phyloP scores from a whole-genome alignment of 768 basidiomycete species.

The Lentinula boryana region DNA sequence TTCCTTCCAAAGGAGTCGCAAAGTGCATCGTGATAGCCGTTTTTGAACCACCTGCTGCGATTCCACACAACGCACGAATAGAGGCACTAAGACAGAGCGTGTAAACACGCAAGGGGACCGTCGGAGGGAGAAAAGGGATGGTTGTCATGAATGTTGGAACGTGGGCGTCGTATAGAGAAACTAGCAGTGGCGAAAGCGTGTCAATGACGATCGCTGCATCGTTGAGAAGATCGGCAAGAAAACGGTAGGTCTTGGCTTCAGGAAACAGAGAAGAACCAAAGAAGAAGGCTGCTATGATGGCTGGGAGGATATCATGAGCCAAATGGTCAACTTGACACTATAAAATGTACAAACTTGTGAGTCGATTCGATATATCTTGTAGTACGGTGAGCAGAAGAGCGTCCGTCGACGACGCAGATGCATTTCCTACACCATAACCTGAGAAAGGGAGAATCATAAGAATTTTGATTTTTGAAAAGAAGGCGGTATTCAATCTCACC shows the following conservation, averaged over 20 bases:
- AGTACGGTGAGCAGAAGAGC: constrained; percentile 61
- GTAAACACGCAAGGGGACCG: constrained; percentile 31
- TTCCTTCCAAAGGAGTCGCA: constrained; percentile 40
- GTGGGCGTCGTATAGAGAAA: not conserved
- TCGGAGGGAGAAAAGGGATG: constrained; percentile 28
- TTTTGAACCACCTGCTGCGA: constrained; percentile 67
- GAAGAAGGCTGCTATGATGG: constrained; percentile 56
- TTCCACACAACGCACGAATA: constrained; percentile 51
- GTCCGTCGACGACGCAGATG: constrained; percentile 58
- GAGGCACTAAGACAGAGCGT: constrained; percentile 55
- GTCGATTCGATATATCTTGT: constrained; percentile 57
- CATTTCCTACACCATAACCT: constrained; percentile 70
- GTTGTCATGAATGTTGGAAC: not conserved
- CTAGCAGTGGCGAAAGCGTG: constrained; percentile 44
- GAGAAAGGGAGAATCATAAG: not conserved
- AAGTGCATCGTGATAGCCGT: constrained; percentile 66
- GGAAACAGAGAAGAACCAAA: constrained; percentile 61
- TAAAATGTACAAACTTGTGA: constrained; percentile 44
- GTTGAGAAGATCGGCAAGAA: constrained; percentile 63
- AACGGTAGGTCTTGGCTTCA: constrained; percentile 65
- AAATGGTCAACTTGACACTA: not conserved
- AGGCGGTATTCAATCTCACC: constrained; percentile 25
- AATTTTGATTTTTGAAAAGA: not conserved
- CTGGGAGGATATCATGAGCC: constrained; percentile 22
- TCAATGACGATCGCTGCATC: constrained; percentile 56